Evolutionary conservation across 495 filamentous ascomycete species (phyloP).

Genomic region (Neurospora sp.): DNA sequence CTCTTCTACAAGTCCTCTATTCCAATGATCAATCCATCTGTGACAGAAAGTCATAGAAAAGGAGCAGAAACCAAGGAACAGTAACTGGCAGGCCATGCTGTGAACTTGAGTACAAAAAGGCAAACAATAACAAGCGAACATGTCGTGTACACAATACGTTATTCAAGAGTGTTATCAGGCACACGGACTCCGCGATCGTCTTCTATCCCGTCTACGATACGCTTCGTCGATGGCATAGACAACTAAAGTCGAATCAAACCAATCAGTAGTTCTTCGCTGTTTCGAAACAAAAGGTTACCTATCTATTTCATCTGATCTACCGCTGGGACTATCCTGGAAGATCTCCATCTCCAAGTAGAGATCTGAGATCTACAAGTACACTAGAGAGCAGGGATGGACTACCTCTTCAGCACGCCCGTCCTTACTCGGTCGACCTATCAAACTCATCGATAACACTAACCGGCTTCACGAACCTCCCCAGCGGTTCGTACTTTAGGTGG

Average conservation of each 20-base stretch:
- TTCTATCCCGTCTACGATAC: neutral
- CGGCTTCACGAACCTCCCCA: constrained; percentile 40
- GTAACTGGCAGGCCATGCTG: neutral
- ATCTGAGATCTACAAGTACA: neutral
- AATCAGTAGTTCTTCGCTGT: neutral
- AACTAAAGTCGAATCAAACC: neutral
- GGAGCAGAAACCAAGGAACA: neutral
- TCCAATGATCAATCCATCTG: neutral
- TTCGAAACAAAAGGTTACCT: neutral
- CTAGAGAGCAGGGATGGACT: neutral
- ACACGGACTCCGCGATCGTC: neutral
- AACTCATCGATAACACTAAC: constrained; percentile 45
- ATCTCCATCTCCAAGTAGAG: neutral
- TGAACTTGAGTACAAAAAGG: neutral
- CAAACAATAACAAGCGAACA: neutral
- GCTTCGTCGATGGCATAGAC: neutral
- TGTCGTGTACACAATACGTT: neutral
- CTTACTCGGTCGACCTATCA: constrained; percentile 2
- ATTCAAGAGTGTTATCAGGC: neutral
- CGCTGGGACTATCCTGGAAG: neutral
- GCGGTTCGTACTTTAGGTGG: constrained; percentile 36
- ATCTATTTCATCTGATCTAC: neutral
- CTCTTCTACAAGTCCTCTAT: neutral
- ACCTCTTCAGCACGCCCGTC: neutral
- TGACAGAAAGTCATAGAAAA: neutral